Conservation (phyloP, 768 basidiomycete genomes). For the Termitomyces titanicus region DNA sequence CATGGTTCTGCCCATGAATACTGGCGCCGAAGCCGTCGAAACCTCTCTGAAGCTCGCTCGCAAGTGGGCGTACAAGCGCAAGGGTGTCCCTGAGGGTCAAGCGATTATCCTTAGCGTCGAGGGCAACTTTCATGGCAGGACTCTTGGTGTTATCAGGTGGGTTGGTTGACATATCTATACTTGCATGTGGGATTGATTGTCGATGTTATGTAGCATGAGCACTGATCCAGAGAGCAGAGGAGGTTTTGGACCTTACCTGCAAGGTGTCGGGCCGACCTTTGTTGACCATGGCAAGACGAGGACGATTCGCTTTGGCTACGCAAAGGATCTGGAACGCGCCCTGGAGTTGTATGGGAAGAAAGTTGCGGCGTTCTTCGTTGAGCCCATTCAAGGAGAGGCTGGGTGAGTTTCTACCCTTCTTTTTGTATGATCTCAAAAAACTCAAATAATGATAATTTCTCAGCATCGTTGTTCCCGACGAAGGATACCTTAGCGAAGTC, state of each 20-base stretch:
- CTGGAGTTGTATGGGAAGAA: conserved; percentile 76
- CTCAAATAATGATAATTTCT: not conserved
- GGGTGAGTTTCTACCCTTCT: conserved; percentile 50
- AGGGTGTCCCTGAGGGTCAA: conserved; percentile 74
- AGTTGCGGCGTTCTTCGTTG: conserved; percentile 91
- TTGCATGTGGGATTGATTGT: conserved; percentile 2
- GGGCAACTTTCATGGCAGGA: conserved; percentile 96
- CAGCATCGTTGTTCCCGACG: conserved; percentile 89
- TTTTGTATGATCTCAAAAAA: too few species aligned
- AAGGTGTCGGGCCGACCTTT: conserved; percentile 79
- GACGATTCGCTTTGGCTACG: conserved; percentile 79
- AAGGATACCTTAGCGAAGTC: conserved; percentile 78
- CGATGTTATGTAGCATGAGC: conserved; percentile 65
- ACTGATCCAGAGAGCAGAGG: conserved; percentile 87
- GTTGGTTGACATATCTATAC: conserved; percentile 14
- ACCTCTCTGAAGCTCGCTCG: conserved; percentile 93
- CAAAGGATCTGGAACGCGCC: conserved; percentile 79
- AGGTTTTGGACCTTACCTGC: conserved; percentile 91
- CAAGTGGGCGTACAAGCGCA: conserved; percentile 95
- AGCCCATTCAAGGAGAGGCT: conserved; percentile 99
- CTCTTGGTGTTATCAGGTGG: conserved; percentile 81
- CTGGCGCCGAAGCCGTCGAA: conserved; percentile 97
- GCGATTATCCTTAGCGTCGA: conserved; percentile 84
- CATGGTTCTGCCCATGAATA: conserved; percentile 98
- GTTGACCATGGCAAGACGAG: conserved; percentile 46